Percentiles rank a stretch among this genome's conserved stretches.
phyloP scores from a whole-genome alignment of 148 eudicot genomes.

The Fagopyrum tataricum region DNA sequence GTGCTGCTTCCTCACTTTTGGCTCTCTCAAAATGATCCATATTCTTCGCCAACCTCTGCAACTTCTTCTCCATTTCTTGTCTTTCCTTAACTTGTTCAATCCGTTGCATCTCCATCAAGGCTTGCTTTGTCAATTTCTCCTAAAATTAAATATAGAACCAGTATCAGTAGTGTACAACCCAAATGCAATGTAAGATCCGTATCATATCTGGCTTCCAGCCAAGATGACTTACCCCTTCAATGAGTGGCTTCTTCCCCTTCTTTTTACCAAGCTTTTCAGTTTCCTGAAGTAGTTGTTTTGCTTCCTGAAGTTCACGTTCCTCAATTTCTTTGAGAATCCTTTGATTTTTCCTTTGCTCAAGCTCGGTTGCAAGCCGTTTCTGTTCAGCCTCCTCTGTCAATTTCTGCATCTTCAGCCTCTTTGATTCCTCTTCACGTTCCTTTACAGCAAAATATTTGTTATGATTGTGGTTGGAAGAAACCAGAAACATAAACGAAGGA shows the following conservation, averaged over 20 bases:
- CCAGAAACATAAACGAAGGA: neutral
- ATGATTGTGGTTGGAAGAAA: neutral
- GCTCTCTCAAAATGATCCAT: constrained; percentile 93
- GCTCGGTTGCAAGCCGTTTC: constrained; percentile 68
- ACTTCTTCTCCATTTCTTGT: constrained; percentile 83
- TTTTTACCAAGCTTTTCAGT: constrained; percentile 44
- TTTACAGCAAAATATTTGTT: constrained; percentile 17
- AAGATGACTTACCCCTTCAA: constrained; percentile 56
- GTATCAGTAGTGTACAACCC: neutral
- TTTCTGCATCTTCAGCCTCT: constrained; percentile 61
- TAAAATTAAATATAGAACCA: constrained; percentile 13
- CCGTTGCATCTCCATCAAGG: constrained; percentile 59
- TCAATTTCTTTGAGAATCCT: constrained; percentile 66
- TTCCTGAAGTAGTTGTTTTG: constrained; percentile 57
- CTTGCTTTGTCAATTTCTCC: constrained; percentile 68
- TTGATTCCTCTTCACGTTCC: constrained; percentile 90
- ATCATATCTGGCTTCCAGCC: neutral
- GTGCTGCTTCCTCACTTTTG: constrained; percentile 87
- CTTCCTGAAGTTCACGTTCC: constrained; percentile 72
- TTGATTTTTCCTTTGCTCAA: constrained; percentile 65
- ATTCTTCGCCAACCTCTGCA: constrained; percentile 65
- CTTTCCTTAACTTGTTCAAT: constrained; percentile 65
- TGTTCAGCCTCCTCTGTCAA: constrained; percentile 77
- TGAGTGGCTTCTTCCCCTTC: constrained; percentile 61
- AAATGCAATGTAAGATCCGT: neutral